Percentiles rank a stretch among this genome's conserved stretches.
Conservation (phyloP, 371 early-diverging fungal species). For the Lichtheimia corymbifera region DNA sequence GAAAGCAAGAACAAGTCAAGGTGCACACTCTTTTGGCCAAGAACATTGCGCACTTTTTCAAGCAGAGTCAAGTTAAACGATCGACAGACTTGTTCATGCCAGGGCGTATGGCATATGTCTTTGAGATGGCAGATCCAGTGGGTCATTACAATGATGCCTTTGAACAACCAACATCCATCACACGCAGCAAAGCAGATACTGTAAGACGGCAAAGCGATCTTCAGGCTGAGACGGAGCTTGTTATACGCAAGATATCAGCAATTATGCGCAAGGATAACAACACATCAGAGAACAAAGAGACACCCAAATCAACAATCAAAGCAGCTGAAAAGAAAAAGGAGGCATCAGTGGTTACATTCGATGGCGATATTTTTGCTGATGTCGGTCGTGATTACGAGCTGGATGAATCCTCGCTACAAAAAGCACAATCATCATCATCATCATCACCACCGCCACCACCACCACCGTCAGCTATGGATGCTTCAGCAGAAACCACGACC, state of each 20-base stretch:
- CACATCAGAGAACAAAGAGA: conserved; percentile 37
- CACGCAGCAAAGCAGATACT: conserved; percentile 72
- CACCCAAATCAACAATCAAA: conserved; percentile 21
- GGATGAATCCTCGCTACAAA: conserved; percentile 32
- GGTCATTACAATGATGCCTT: conserved; percentile 58
- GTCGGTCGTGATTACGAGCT: conserved; percentile 79
- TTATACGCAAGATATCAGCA: conserved; percentile 73
- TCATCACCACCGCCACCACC: conserved; percentile 11
- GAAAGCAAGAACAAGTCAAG: conserved; percentile 13
- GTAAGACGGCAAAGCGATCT: conserved; percentile 29
- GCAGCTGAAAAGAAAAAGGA: conserved; percentile 3
- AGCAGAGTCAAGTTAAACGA: conserved; percentile 24
- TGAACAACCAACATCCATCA: conserved; percentile 73
- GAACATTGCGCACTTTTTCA: conserved; percentile 36
- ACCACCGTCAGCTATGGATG: conserved; percentile 5
- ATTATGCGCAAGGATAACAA: conserved; percentile 48
- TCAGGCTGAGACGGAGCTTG: conserved; percentile 60
- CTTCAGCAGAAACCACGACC: not conserved
- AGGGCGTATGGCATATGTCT: conserved; percentile 81
- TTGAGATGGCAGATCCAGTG: conserved; percentile 62
- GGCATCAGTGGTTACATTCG: conserved; percentile 29
- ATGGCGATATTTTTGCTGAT: conserved; percentile 88
- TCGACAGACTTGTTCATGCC: conserved; percentile 76
- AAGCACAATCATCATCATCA: not conserved
- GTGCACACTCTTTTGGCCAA: conserved; percentile 34